phyloP scores from a whole-genome alignment of 2,329 filamentous ascomycete genomes.

The Lasiodiplodia gonubiensis region DNA sequence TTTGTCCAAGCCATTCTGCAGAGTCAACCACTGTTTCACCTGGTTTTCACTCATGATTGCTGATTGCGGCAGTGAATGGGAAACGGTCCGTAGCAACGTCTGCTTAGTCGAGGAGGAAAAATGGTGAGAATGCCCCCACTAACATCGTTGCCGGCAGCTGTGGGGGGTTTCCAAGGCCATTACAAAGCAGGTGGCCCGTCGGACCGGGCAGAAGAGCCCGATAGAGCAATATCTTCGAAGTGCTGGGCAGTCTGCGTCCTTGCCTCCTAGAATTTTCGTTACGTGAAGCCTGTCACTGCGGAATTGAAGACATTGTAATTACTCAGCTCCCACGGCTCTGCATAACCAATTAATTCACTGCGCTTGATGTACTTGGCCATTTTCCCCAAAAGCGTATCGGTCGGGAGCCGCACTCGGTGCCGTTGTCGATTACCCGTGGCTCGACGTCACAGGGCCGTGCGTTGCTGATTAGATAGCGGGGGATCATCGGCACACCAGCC shows the following conservation, averaged over 20 bases:
- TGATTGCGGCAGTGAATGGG: constrained; percentile 4
- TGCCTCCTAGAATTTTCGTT: not conserved
- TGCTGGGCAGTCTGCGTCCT: constrained; percentile 10
- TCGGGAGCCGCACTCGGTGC: not conserved
- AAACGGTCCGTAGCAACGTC: not conserved
- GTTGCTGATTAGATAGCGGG: not conserved
- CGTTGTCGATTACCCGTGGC: not conserved
- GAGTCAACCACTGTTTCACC: constrained; percentile 50
- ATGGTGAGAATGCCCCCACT: not conserved
- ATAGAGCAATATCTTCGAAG: constrained; percentile 2
- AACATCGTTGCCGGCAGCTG: not conserved
- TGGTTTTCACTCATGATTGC: constrained; percentile 32
- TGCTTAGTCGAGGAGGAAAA: not conserved
- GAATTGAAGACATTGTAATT: not conserved
- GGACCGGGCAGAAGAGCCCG: constrained; percentile 12
- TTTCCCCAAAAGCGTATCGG: not conserved
- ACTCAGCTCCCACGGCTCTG: not conserved
- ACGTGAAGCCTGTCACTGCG: not conserved
- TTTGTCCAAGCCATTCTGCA: constrained; percentile 52
- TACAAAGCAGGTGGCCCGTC: constrained; percentile 22
- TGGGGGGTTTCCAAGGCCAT: constrained; percentile 19
- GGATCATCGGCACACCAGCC: not conserved
- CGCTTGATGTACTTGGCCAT: not conserved
- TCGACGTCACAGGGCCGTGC: constrained; percentile 2
- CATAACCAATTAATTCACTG: not conserved